Evolutionary conservation across 148 eudicot genomes (phyloP), one percentile per base, ranked within the genome.

Genomic region (Diospyros kaki): DNA sequence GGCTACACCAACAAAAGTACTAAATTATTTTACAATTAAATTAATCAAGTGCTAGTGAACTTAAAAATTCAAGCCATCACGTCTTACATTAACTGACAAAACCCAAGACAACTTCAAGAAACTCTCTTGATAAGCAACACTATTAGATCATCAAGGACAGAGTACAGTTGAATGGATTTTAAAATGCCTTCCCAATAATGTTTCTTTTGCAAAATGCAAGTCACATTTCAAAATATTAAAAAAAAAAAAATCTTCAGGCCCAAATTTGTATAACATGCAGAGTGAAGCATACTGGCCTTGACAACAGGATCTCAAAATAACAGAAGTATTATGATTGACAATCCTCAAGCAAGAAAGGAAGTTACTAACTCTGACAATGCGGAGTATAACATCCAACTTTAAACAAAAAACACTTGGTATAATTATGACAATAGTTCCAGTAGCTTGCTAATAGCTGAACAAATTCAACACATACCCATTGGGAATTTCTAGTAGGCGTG

Each of bases 1-100:
- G 95, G 87, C 98, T 94, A 77, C 71, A 68, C 53, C 42, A 55
- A 44, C 44, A 28, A 43, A 70, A 43, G 64, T 15, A 75, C 38
- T 2, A n/a, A n/a, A 42, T 18, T 12, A 71, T n/a, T 69, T 52
- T 53, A 17, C 46, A 50, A 48, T 60, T 55, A 17, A 8, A 46
- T 9, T n/a, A 45, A 60, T 44, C 53, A 59, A 61, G 56, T 46
- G 58, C 58, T 28, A 61, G 54, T 58, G 41, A 46, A 46, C 58
- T 2, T 52, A 74, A 1, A 5, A 64, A 73, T 18, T 39, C 69
- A 44, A 4, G 61, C 14, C 48, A 75, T 7, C 28, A 69, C 56
- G 2, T 15, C 39, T 1, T 4, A 3, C 44, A 3, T 15, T 48
- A 38, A 62, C 11, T 38, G 56, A 70, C 51, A 70, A 40, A 15